These are phyloP conservation scores for Myriangium duriaei DNA, from an alignment of 2,329 filamentous ascomycete genomes.

Conservation along the genomic window DNA sequence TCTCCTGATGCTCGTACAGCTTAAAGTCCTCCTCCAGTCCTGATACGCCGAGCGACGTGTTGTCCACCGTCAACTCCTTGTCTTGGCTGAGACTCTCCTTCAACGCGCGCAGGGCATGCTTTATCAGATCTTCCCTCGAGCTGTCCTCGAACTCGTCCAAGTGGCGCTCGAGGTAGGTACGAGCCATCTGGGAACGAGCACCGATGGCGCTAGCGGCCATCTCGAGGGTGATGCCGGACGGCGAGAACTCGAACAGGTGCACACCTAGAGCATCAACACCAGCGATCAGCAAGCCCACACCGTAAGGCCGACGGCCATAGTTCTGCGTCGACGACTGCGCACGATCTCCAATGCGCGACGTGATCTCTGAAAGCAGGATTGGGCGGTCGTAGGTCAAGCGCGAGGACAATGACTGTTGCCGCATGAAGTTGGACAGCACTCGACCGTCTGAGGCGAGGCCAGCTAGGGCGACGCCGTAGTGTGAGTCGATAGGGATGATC, in stretches of 20 bases:
- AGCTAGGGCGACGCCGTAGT: conserved; percentile 89
- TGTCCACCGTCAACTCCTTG: conserved; percentile 93
- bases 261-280: conserved; percentile 89
- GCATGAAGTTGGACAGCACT: conserved; percentile 99
- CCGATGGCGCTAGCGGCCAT: conserved; percentile 95
- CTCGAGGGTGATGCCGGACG: conserved; percentile 89
- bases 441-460: conserved; percentile 95
- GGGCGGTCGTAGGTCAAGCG: conserved; percentile 92
- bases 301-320: conserved; percentile 92
- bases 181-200: conserved; percentile 89
- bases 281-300: conserved; percentile 82
- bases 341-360: conserved; percentile 85
- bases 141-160: conserved; percentile 68
- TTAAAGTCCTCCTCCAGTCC: conserved; percentile 83
- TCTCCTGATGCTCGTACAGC: conserved; percentile 78
- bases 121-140: conserved; percentile 72
- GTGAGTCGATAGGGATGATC: conserved; percentile 90
- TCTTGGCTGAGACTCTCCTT: conserved; percentile 96
- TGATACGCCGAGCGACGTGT: conserved; percentile 82
- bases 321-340: conserved; percentile 97
- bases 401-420: conserved; percentile 92
- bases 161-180: conserved; percentile 91
- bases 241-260: conserved; percentile 97
- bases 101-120: conserved; percentile 78
- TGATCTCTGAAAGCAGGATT: conserved; percentile 80